These are phyloP conservation scores for Kwoniella bestiolae DNA, from an alignment of 768 basidiomycete genomes.

Conservation along the genomic window DNA sequence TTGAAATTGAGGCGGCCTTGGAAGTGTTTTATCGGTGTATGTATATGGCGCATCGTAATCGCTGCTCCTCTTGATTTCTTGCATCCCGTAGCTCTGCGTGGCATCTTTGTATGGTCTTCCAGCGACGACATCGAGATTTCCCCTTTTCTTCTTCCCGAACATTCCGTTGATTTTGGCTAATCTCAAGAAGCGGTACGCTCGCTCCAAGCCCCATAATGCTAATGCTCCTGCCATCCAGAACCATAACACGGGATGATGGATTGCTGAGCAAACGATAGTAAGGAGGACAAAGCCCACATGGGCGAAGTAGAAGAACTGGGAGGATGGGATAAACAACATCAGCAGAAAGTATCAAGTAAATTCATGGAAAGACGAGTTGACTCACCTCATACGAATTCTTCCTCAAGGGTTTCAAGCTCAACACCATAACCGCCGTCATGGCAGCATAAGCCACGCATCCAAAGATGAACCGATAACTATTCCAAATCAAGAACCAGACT, in stretches of 20 bases:
- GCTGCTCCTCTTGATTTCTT: constrained; percentile 27
- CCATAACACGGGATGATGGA: constrained; percentile 71
- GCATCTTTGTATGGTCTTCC: constrained; percentile 32
- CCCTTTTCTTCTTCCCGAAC: constrained; percentile 51
- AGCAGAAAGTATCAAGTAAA: neutral
- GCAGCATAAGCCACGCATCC: constrained; percentile 62
- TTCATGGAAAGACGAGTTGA: neutral
- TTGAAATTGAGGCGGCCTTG: constrained; percentile 21
- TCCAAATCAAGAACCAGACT: constrained; percentile 63
- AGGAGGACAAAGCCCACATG: constrained; percentile 69
- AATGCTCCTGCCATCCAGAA: constrained; percentile 73
- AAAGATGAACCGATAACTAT: constrained; percentile 67
- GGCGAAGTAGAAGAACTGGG: constrained; percentile 69
- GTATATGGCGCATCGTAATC: constrained; percentile 10
- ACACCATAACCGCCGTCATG: constrained; percentile 52
- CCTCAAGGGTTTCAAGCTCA: constrained; percentile 48
- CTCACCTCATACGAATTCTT: constrained; percentile 56
- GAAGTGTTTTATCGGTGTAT: constrained; percentile 37
- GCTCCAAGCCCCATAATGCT: constrained; percentile 68
- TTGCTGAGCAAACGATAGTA: constrained; percentile 66
- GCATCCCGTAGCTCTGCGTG: constrained; percentile 21
- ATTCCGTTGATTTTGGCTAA: constrained; percentile 69
- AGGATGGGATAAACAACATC: constrained; percentile 61
- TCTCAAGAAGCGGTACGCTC: constrained; percentile 64
- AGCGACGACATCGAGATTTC: constrained; percentile 24